phyloP scores from a whole-genome alignment of 331 rosid genomes.

The Spiraea crenata region DNA sequence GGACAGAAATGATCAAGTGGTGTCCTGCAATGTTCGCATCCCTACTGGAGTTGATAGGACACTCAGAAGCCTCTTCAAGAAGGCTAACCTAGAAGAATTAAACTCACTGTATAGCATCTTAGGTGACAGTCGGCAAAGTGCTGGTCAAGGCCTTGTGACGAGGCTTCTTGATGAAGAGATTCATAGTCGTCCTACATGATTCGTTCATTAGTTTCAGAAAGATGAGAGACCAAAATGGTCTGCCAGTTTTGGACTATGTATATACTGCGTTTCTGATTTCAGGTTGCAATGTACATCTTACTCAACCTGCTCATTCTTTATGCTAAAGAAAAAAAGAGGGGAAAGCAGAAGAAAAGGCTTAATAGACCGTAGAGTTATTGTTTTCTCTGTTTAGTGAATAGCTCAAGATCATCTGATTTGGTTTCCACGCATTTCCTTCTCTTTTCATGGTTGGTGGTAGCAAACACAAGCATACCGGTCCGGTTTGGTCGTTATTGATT shows the following conservation, averaged over 20 bases:
- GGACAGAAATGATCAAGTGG: constrained; percentile 32
- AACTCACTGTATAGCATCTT: constrained; percentile 59
- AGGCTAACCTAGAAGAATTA: constrained; percentile 71
- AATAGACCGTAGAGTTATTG: not conserved
- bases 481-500: too few relatives aligned
- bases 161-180: constrained; percentile 74
- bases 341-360: not conserved
- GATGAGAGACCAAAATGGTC: constrained; percentile 22
- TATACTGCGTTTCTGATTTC: constrained; percentile 27
- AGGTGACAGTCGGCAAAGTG: constrained; percentile 44
- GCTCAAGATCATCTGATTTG: too few relatives aligned
- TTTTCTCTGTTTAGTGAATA: not conserved
- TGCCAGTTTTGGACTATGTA: constrained; percentile 28
- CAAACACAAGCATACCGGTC: too few relatives aligned
- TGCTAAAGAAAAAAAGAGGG: not conserved
- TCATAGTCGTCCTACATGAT: constrained; percentile 52
- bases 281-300: constrained; percentile 24
- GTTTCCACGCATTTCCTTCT: too few relatives aligned
- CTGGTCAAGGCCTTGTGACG: constrained; percentile 42
- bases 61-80: constrained; percentile 60
- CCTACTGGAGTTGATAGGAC: constrained; percentile 35
- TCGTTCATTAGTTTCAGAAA: constrained; percentile 23
- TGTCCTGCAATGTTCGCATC: constrained; percentile 19
- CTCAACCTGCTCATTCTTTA: constrained; percentile 24
- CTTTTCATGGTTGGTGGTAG: too few relatives aligned